A percentile compares a stretch with the other conserved stretches of the same genome.
phyloP scores from a whole-genome alignment of 306 rosid genomes.

The Spatholobus suberectus region DNA sequence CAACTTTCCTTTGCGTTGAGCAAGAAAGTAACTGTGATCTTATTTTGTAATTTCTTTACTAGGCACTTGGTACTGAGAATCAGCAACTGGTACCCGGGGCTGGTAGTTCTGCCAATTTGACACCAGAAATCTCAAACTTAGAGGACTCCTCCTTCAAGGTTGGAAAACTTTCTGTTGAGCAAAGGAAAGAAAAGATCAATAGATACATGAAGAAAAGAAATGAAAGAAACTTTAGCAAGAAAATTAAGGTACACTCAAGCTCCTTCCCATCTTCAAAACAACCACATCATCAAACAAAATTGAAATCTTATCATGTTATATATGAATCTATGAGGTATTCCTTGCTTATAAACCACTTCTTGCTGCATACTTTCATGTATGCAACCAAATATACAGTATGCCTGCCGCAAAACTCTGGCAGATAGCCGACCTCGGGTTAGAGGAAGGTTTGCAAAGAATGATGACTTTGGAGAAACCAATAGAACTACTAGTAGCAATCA shows the following conservation, averaged over 20 bases:
- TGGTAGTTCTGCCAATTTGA: conserved; percentile 65
- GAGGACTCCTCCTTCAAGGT: conserved; percentile 88
- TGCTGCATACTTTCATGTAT: conserved; percentile 14
- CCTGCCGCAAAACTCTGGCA: conserved; percentile 95
- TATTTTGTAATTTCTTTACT: neutral
- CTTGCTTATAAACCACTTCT: conserved; percentile 18
- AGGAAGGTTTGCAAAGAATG: conserved; percentile 97
- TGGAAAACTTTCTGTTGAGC: conserved; percentile 88
- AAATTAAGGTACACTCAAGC: conserved; percentile 73
- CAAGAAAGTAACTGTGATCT: neutral
- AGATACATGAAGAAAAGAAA: conserved; percentile 98
- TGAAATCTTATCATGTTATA: conserved; percentile 28
- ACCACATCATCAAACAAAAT: neutral
- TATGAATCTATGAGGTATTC: conserved; percentile 20
- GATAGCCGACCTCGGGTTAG: conserved; percentile 98
- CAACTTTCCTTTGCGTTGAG: neutral
- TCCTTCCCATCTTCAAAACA: neutral
- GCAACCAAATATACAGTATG: conserved; percentile 70
- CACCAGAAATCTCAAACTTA: conserved; percentile 76
- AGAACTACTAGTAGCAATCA: conserved; percentile 72
- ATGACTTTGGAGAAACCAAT: conserved; percentile 73
- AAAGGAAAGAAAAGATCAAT: conserved; percentile 92
- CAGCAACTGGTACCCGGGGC: conserved; percentile 70
- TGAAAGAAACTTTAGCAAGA: conserved; percentile 97
- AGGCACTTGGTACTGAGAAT: conserved; percentile 74